phyloP scores from a whole-genome alignment of 108 stramenopile species.

The Pseudonitzschia multiseries region DNA sequence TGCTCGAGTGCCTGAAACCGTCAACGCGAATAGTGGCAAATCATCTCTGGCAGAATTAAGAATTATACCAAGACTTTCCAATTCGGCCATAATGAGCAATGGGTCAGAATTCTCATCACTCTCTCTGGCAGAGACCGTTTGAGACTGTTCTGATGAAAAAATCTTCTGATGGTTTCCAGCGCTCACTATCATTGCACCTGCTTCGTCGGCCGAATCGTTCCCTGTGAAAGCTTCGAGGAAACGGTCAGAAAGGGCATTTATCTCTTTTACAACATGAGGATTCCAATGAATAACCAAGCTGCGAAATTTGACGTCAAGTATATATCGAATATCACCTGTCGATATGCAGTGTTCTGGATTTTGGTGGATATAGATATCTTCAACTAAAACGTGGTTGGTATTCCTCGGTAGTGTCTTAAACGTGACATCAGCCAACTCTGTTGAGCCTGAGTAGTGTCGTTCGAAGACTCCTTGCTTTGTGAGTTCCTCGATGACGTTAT shows the following conservation, averaged over 20 bases:
- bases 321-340: neutral
- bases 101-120: neutral
- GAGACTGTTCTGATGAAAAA: neutral
- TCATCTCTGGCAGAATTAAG: slow-evolving; percentile 81
- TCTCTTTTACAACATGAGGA: slow-evolving; percentile 50
- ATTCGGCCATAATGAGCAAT: slow-evolving; percentile 59
- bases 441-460: slow-evolving; percentile 49
- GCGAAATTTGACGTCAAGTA: slow-evolving; percentile 69
- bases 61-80: slow-evolving; percentile 67
- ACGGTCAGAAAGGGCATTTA: slow-evolving; percentile 34
- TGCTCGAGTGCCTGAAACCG: slow-evolving; percentile 58
- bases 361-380: neutral
- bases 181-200: slow-evolving; percentile 24
- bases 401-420: slow-evolving; percentile 17
- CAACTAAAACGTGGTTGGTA: neutral
- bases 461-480: slow-evolving; percentile 55
- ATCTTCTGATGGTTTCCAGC: neutral
- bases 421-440: slow-evolving; percentile 73
- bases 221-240: slow-evolving; percentile 40
- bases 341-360: slow-evolving; percentile 1
- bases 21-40: slow-evolving; percentile 69
- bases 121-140: neutral
- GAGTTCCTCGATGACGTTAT: slow-evolving; percentile 60
- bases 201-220: slow-evolving; percentile 17
- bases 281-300: slow-evolving; percentile 85